These are phyloP conservation scores for Candida smagusa DNA, from an alignment of 1,139 yeast species.

Conservation along the genomic window DNA sequence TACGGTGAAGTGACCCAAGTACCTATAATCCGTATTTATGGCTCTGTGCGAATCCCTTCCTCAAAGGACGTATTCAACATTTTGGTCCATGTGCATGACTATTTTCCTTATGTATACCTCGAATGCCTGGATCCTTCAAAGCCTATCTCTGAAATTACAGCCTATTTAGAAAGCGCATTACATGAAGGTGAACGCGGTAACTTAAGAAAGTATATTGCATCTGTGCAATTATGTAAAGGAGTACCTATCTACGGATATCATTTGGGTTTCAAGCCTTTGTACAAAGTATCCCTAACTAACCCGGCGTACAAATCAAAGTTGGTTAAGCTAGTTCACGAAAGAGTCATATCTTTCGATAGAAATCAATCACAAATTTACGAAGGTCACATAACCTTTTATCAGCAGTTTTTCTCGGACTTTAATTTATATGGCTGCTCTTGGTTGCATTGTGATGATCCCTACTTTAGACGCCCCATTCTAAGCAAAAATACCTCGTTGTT, in stretches of 20 bases:
- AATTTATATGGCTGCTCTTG: slow-evolving; percentile 85
- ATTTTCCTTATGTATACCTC: slow-evolving; percentile 75
- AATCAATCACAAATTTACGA: slow-evolving; percentile 44
- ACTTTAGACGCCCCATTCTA: slow-evolving; percentile 12
- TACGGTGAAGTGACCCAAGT: slow-evolving; percentile 44
- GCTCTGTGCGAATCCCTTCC: slow-evolving; percentile 34
- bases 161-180: slow-evolving; percentile 7
- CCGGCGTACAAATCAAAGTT: slow-evolving; percentile 60
- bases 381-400: slow-evolving; percentile 70
- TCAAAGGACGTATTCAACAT: slow-evolving; percentile 17
- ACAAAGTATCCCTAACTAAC: slow-evolving; percentile 65
- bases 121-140: slow-evolving; percentile 28
- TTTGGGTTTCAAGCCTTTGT: slow-evolving; percentile 58
- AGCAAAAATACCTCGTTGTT: slow-evolving; percentile 3
- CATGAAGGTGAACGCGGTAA: slow-evolving; percentile 11
- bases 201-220: slow-evolving; percentile 52
- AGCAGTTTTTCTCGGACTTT: slow-evolving; percentile 81
- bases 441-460: slow-evolving; percentile 33
- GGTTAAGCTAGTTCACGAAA: slow-evolving; percentile 40
- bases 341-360: slow-evolving; percentile 9
- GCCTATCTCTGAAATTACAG: slow-evolving; percentile 2
- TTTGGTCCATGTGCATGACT: slow-evolving; percentile 74
- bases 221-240: slow-evolving; percentile 64
- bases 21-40: slow-evolving; percentile 78
- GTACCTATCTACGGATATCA: slow-evolving; percentile 83